phyloP scores from a whole-genome alignment of 345 rosid genomes.

The Dipteronia sinensis region DNA sequence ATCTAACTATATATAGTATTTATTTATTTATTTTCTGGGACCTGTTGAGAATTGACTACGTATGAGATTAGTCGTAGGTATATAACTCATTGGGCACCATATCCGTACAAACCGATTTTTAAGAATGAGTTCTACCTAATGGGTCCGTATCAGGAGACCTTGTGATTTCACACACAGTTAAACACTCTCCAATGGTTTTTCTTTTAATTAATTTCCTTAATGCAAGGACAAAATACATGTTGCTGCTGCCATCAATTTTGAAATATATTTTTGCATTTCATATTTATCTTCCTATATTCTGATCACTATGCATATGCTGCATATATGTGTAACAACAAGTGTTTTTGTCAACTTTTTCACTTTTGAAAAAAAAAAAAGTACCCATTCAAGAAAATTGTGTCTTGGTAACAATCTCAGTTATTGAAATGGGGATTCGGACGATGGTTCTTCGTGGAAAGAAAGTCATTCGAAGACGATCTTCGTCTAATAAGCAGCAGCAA shows the following conservation, averaged over 20 bases:
- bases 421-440: not conserved
- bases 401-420: slow-evolving; percentile 7
- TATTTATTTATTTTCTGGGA: not conserved
- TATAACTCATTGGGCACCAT: too few species aligned
- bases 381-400: not conserved
- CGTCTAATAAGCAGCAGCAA: not conserved
- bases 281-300: not conserved
- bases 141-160: not conserved
- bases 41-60: too few species aligned
- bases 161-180: not conserved
- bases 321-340: too few species aligned
- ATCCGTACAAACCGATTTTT: too few species aligned
- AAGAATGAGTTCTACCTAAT: too few species aligned
- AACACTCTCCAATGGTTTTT: not conserved
- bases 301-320: not conserved
- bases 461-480: not conserved
- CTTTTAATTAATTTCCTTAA: too few species aligned
- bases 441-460: slow-evolving; percentile 16
- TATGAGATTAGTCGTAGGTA: too few species aligned
- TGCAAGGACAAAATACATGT: slow-evolving; percentile 1
- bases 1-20: not conserved
- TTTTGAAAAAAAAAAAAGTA: not conserved
- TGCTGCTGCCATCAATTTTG: not conserved
- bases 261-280: not conserved
- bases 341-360: too few species aligned